Conservation (phyloP, 2,329 filamentous ascomycete species). For the Fusarium chaquense region DNA sequence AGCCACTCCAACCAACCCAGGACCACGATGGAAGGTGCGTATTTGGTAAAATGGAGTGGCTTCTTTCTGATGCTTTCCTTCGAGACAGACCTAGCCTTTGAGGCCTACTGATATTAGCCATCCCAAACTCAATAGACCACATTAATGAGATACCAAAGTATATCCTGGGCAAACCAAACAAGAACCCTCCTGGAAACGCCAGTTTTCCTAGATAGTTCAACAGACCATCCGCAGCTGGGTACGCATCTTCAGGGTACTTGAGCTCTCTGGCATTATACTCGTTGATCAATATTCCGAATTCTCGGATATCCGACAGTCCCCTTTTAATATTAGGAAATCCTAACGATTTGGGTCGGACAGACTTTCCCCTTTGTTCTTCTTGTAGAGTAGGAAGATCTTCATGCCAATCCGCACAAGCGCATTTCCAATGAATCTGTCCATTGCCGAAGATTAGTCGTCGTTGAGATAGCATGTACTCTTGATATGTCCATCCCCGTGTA, state of each 20-base stretch:
- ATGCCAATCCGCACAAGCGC: background rate
- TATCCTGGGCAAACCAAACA: background rate
- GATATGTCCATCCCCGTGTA: background rate
- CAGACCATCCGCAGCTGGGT: background rate
- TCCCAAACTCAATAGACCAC: background rate
- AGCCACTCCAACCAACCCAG: background rate
- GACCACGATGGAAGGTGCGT: conserved; percentile 4
- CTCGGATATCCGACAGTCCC: background rate
- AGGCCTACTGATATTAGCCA: background rate
- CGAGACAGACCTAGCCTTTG: background rate
- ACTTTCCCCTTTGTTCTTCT: background rate
- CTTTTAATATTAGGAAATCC: background rate
- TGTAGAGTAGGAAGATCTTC: background rate
- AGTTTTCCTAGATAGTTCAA: background rate
- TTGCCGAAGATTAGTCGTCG: conserved; percentile 1
- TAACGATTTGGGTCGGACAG: background rate
- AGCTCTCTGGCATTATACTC: conserved; percentile 1
- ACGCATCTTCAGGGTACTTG: conserved; percentile 1
- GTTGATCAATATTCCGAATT: background rate
- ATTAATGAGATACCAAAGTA: background rate
- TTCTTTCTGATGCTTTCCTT: background rate
- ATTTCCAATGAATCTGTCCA: conserved; percentile 5
- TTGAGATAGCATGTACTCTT: background rate
- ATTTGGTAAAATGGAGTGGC: background rate
- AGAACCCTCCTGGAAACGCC: background rate